Evolutionary conservation across 352 stramenopile genomes (phyloP), one percentile per base, ranked within the genome.

Genomic region (Poterioochromonas sp.): DNA sequence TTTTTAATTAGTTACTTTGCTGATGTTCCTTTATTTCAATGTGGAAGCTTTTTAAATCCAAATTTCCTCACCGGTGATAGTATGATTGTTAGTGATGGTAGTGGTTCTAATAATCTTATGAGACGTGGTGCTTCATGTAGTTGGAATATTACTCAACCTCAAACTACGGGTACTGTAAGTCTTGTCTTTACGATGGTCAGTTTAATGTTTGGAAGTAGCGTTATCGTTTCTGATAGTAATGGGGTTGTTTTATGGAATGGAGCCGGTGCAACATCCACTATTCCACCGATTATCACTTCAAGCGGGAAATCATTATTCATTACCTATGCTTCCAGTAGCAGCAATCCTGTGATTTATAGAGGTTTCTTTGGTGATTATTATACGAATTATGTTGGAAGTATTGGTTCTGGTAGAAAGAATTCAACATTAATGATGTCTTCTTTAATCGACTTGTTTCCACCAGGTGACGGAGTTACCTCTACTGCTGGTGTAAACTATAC

Each of bases 301-400:
- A 29, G 20, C 26, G 32, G 32, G 41, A 69, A 43, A 1, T 40
- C 2, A 20, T 26, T 69, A 1, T 69, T 43, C 26, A 26, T 69
- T 3, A n/a, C 34, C 22, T 69, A 69, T 26, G 26, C 34, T 69
- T 40, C 60, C 5, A 26, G 41, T 26, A 43, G 3, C 11, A 29
- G 5, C 29, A 18, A 20, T 40, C 32, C 60, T n/a, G 35, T 43
- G 1, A 26, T 43, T 43, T 69, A 44, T 43, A 18, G 22, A 11
- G 60, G 60, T 43, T 69, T 69, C 26, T 43, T 1, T 26, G 60
- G 60, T 32, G 34, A 43, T 22, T 69, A 69, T 43, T 69, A 44
- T 43, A 43, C 60, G 1, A 43, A 43, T 43, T 43, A 69, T n/a
- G 41, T 44, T 20, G 60, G 35, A 20, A 69, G 32, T 43, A 26